Evolutionary conservation across 192 early-diverging fungal species (phyloP).

Genomic region (Umbelopsis ramanniana): DNA sequence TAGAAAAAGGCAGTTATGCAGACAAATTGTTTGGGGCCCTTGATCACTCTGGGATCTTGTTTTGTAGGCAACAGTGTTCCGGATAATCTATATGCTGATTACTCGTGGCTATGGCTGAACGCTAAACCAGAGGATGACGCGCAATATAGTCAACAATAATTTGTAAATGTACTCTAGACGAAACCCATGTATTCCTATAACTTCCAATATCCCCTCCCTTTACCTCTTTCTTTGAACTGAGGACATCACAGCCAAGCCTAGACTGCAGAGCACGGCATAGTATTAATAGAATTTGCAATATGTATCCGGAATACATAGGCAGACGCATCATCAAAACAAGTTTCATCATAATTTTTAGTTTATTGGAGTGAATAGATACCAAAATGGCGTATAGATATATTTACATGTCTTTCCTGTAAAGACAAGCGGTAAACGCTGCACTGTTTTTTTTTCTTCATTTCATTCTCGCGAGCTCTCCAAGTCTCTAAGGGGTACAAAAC

Average conservation of each 20-base stretch:
- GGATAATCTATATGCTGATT: constrained; percentile 27
- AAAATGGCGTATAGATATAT: constrained; percentile 9
- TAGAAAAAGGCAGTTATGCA: constrained; percentile 34
- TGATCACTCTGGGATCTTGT: constrained; percentile 34
- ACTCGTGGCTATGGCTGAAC: constrained; percentile 25
- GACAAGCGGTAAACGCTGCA: not conserved
- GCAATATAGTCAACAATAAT: too few species aligned
- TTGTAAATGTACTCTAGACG: too few species aligned
- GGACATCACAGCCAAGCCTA: too few species aligned
- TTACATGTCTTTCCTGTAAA: constrained; percentile 7
- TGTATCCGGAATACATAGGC: too few species aligned
- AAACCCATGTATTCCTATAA: too few species aligned
- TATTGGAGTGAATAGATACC: too few species aligned
- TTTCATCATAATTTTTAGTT: too few species aligned
- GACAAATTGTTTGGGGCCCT: constrained; percentile 30
- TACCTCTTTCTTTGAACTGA: too few species aligned
- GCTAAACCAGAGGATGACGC: not conserved
- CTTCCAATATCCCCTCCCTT: too few species aligned
- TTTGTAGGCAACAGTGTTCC: constrained; percentile 29
- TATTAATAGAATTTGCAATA: too few species aligned
- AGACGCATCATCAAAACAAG: too few species aligned
- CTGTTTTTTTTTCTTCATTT: not conserved
- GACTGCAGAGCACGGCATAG: too few species aligned
- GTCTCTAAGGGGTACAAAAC: constrained; percentile 35
- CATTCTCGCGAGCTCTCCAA: constrained; percentile 25